Base-by-base conservation (phyloP, 2,329 filamentous ascomycete species). In the Rosellinia necatrix region DNA sequence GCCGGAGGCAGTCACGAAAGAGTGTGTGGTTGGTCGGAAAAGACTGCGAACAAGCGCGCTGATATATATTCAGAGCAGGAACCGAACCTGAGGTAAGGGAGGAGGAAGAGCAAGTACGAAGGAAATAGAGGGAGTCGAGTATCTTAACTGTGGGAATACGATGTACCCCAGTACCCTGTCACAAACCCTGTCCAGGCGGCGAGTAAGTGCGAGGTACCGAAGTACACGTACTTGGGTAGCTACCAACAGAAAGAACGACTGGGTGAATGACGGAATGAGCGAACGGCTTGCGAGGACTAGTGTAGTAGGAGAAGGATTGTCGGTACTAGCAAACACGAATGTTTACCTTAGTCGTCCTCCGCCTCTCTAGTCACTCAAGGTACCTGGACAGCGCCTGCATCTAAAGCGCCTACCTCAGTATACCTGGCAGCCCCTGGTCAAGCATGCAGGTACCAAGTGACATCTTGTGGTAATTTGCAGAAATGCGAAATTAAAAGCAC, bases 11-110 rank as follows among this genome's bases (percentile, higher is more conserved):
- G 49, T 65, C 61, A 50, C 48, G 44, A 70, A 65, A 37, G 62
- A 65, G 68, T 25, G 61, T 63, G 57, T 58, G 63, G 66, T 66
- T 62, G 66, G 66, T 21, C 65, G 60, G 54, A 53, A 62, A 48
- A 46, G 43, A 60, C 19, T 30, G 64, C 63, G 66, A 66, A 68
- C 56, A 55, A 56, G 60, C 60, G 54, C 49, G 59, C 47, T 56
- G 59, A 59, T 58, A 62, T 58, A 62, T 63, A 64, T 62, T 56
- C 55, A 56, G 53, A 57, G 55, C 24, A 47, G 42, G 48, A 58
- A 46, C 60, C 58, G 60, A 58, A 58, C 63, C 63, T 63, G 51
- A 49, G 46, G 46, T 35, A 53, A 52, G 54, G 49, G 55, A 49
- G 53, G 47, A 59, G 53, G 41, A 49, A 44, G 35, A 62, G 52